Conservation (phyloP, 352 stramenopile species). For the Pythium aphanidermatum region DNA sequence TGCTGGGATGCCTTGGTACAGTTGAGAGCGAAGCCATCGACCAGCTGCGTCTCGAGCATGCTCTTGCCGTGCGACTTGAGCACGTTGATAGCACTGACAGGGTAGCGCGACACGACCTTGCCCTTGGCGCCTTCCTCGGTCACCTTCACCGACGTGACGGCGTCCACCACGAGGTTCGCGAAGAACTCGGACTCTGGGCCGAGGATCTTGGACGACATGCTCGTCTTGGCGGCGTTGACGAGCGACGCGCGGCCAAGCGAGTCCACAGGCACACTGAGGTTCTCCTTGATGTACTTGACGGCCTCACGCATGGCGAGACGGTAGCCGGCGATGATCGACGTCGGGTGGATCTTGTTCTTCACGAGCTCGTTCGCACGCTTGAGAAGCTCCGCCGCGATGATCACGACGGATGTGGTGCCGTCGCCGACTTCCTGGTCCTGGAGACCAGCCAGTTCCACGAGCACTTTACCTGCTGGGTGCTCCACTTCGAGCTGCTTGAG, state of each 20-base stretch:
- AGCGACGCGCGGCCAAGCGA: conserved; percentile 93
- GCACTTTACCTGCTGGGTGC: conserved; percentile 97
- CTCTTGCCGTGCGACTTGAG: conserved; percentile 95
- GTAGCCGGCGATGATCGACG: conserved; percentile 99
- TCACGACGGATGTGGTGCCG: conserved; percentile 98
- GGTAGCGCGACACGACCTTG: conserved; percentile 90
- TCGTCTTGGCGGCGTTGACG: conserved; percentile 97
- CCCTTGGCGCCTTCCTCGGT: conserved; percentile 80
- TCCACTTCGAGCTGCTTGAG: conserved; percentile 99
- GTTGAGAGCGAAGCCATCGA: conserved; percentile 97
- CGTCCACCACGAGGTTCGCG: conserved; percentile 96
- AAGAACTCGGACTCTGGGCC: conserved; percentile 97
- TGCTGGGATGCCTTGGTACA: conserved; percentile 95
- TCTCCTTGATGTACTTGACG: conserved; percentile 98
- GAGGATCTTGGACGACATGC: conserved; percentile 99
- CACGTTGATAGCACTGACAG: conserved; percentile 98
- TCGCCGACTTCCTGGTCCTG: conserved; percentile 99
- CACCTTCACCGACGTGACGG: conserved; percentile 95
- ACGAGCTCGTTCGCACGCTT: conserved; percentile 96
- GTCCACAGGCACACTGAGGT: conserved; percentile 95
- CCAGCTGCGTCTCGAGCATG: conserved; percentile 86
- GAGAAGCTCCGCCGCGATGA: conserved; percentile 96
- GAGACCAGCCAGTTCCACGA: conserved; percentile 97
- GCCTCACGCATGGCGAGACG: conserved; percentile 97
- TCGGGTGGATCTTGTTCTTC: conserved; percentile 99